A percentile compares a stretch with the other conserved stretches of the same genome.
phyloP scores from a whole-genome alignment of 345 rosid genomes.

The Microthlaspi erraticum region DNA sequence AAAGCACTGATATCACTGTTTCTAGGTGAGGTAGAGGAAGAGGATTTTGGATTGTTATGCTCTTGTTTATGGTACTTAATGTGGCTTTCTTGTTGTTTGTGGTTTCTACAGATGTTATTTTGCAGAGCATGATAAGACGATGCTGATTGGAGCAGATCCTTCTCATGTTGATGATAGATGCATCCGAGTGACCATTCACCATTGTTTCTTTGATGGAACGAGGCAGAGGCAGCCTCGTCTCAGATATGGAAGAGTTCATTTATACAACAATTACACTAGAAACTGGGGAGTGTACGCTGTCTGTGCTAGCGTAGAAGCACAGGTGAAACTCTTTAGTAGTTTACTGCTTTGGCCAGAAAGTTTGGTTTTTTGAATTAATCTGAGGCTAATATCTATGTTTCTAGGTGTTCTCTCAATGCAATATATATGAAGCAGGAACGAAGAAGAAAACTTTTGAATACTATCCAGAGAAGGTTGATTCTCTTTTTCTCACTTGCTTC shows the following conservation, averaged over 20 bases:
- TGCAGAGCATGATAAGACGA: constrained; percentile 79
- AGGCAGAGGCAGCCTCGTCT: constrained; percentile 90
- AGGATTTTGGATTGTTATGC: constrained; percentile 4
- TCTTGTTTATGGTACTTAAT: not conserved
- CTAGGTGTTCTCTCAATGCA: constrained; percentile 89
- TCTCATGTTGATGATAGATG: constrained; percentile 78
- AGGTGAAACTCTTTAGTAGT: constrained; percentile 50
- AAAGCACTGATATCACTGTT: constrained; percentile 83
- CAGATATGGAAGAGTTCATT: constrained; percentile 87
- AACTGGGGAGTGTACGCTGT: constrained; percentile 93
- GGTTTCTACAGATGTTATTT: constrained; percentile 69
- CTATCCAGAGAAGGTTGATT: constrained; percentile 74
- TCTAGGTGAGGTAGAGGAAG: constrained; percentile 61
- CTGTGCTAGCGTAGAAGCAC: constrained; percentile 92
- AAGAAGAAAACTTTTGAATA: constrained; percentile 87
- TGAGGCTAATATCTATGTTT: constrained; percentile 17
- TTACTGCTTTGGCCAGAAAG: not conserved
- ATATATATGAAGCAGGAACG: constrained; percentile 88
- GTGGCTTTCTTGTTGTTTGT: constrained; percentile 2
- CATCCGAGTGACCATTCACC: constrained; percentile 86
- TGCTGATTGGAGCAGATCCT: constrained; percentile 85
- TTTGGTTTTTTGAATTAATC: not conserved
- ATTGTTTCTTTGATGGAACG: constrained; percentile 92
- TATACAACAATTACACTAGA: constrained; percentile 86
- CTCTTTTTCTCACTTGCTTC: constrained; percentile 28